phyloP scores from a whole-genome alignment of 2,329 filamentous ascomycete genomes.

The Fusarium camptoceras region DNA sequence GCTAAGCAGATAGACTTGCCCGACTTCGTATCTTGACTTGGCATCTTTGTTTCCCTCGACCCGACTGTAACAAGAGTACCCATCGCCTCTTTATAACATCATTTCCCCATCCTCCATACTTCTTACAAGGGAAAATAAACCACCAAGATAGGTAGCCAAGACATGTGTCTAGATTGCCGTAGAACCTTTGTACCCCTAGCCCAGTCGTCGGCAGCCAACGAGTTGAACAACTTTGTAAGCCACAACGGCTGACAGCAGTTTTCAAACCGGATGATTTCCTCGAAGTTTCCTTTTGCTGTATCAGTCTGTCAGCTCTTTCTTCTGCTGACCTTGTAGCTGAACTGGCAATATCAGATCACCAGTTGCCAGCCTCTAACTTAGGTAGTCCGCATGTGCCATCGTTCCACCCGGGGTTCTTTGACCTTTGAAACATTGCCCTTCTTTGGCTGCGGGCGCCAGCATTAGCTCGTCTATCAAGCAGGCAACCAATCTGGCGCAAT shows the following conservation, averaged over 20 bases:
- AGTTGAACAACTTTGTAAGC: conserved; percentile 28
- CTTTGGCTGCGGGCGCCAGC: conserved; percentile 26
- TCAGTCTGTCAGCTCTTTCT: neutral
- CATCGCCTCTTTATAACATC: neutral
- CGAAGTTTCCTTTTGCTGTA: neutral
- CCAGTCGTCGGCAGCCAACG: conserved; percentile 27
- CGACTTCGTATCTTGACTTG: neutral
- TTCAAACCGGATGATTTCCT: conserved; percentile 16
- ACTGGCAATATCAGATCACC: neutral
- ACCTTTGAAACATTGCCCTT: conserved; percentile 12
- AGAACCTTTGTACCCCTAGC: conserved; percentile 18
- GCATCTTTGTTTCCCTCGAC: conserved; percentile 5
- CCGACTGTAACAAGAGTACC: conserved; percentile 1
- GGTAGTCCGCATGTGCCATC: neutral
- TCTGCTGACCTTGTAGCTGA: neutral
- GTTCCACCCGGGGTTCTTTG: conserved; percentile 10
- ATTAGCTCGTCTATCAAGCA: conserved; percentile 21
- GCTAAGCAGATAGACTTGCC: neutral
- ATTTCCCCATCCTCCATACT: neutral
- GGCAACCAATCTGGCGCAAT: conserved; percentile 19
- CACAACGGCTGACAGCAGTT: conserved; percentile 32
- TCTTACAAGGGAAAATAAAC: conserved; percentile 2
- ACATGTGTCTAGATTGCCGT: conserved; percentile 9
- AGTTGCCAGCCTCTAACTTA: neutral
- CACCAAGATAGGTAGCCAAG: neutral